Evolutionary conservation across 2,329 filamentous ascomycete genomes (phyloP).

Genomic region (Trichoderma koningiopsis): DNA sequence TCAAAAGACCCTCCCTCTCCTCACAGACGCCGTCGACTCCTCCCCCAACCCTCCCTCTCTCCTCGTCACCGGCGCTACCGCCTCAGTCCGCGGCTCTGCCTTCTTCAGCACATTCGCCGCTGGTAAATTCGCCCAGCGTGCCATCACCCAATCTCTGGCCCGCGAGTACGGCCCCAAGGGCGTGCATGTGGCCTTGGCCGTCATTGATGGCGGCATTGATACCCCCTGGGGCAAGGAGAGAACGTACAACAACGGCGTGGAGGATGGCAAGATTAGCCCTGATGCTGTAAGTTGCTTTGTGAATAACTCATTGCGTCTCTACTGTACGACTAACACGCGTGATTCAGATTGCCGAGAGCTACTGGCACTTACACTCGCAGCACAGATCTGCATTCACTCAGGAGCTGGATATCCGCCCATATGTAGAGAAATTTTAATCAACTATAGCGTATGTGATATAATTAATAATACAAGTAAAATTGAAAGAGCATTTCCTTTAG

Average conservation of each 20-base stretch:
- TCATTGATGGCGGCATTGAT: slow-evolving; percentile 85
- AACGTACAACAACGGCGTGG: slow-evolving; percentile 47
- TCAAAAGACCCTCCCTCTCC: slow-evolving; percentile 68
- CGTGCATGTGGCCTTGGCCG: slow-evolving; percentile 78
- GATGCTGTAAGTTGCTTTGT: slow-evolving; percentile 64
- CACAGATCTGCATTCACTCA: slow-evolving; percentile 77
- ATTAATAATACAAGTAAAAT: slow-evolving; percentile 2
- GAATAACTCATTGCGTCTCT: neutral
- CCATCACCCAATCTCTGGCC: slow-evolving; percentile 72
- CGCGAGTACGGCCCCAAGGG: slow-evolving; percentile 84
- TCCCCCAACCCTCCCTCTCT: slow-evolving; percentile 70
- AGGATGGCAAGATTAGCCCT: slow-evolving; percentile 68
- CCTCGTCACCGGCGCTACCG: slow-evolving; percentile 86
- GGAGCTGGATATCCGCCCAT: slow-evolving; percentile 79
- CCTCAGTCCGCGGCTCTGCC: slow-evolving; percentile 72
- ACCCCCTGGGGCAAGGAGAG: slow-evolving; percentile 67
- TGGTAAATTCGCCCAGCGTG: slow-evolving; percentile 78
- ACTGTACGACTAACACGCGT: neutral
- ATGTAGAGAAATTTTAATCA: slow-evolving; percentile 76
- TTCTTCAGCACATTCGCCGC: slow-evolving; percentile 71
- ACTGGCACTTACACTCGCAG: slow-evolving; percentile 84
- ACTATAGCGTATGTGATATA: slow-evolving; percentile 2
- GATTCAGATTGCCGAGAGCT: slow-evolving; percentile 76
- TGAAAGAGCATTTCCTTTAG: neutral
- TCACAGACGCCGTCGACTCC: slow-evolving; percentile 62